Percentiles rank a stretch among this genome's conserved stretches.
Conservation (phyloP, 768 basidiomycete species). For the Suillus alpinus region DNA sequence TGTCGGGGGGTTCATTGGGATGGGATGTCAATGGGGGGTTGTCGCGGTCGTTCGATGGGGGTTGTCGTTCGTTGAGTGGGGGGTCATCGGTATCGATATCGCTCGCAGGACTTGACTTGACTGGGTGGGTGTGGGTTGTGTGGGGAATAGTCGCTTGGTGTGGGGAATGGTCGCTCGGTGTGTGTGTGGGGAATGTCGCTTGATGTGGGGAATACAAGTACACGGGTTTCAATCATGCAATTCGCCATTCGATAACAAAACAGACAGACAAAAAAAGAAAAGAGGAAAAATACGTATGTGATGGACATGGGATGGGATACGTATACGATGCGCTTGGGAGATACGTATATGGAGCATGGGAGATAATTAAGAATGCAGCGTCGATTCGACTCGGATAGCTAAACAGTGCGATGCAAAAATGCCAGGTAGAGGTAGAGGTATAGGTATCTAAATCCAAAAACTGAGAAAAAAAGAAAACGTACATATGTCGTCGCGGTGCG, state of each 20-base stretch:
- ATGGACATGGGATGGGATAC: background rate
- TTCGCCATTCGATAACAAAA: background rate
- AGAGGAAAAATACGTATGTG: background rate
- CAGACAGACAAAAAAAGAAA: background rate
- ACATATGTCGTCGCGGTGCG: background rate
- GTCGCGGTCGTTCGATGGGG: background rate
- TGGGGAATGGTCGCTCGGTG: background rate
- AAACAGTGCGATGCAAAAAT: conserved; percentile 2
- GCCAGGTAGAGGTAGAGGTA: background rate
- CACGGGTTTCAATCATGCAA: background rate
- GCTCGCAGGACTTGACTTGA: background rate
- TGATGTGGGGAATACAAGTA: background rate
- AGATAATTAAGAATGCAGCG: conserved; percentile 8
- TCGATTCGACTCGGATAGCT: conserved; percentile 3
- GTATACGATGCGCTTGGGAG: background rate
- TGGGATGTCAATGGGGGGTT: background rate
- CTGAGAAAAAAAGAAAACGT: background rate
- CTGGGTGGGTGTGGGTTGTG: background rate
- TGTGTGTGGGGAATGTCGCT: background rate
- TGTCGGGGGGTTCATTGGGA: background rate
- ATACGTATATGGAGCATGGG: conserved; percentile 6
- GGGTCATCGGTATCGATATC: too few relatives aligned
- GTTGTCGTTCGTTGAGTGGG: background rate
- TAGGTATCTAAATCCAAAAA: conserved; percentile 1
- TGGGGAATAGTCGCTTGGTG: background rate